A percentile compares a stretch with the other conserved stretches of the same genome.
phyloP scores from a whole-genome alignment of 805 yeast species.

The Vanderwaltozyma verrucispora region DNA sequence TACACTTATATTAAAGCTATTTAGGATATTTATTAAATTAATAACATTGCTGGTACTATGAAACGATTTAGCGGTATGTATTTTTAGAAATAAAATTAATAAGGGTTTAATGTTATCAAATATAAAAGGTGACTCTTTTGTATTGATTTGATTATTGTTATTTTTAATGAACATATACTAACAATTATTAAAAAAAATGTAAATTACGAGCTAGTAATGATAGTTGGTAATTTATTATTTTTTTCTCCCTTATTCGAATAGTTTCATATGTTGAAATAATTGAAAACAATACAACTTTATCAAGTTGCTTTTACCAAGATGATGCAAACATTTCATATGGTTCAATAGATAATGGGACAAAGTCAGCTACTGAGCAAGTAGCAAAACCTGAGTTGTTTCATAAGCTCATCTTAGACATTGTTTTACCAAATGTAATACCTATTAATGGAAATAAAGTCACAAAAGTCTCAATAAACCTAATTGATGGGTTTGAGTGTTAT shows the following conservation, averaged over 20 bases:
- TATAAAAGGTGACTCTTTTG: no score
- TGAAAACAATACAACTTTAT: slow-evolving; percentile 11
- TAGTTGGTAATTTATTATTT: no score
- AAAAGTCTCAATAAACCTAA: slow-evolving; percentile 20
- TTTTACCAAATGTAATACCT: slow-evolving; percentile 23
- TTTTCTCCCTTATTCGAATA: no score
- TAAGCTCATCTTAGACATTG: slow-evolving; percentile 21
- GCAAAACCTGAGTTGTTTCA: slow-evolving; percentile 17
- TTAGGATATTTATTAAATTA: no score
- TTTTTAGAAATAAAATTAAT: no score
- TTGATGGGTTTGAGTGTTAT: slow-evolving; percentile 31
- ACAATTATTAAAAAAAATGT: no score
- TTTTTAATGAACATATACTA: no score
- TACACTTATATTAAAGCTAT: no score
- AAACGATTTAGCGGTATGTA: slow-evolving; percentile 8
- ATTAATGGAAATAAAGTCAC: slow-evolving; percentile 27
- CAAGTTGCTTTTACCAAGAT: slow-evolving; percentile 17
- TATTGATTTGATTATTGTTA: no score
- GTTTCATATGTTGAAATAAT: slow-evolving; percentile 23
- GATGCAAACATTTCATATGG: slow-evolving; percentile 14
- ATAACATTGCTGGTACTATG: slow-evolving; percentile 4
- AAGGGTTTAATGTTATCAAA: no score
- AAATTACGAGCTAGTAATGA: no score
- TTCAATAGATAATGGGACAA: slow-evolving; percentile 9
- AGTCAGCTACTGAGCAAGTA: slow-evolving; percentile 5